phyloP scores from a whole-genome alignment of 1,284 basidiomycete genomes.

The Cutaneotrichosporon sp. region DNA sequence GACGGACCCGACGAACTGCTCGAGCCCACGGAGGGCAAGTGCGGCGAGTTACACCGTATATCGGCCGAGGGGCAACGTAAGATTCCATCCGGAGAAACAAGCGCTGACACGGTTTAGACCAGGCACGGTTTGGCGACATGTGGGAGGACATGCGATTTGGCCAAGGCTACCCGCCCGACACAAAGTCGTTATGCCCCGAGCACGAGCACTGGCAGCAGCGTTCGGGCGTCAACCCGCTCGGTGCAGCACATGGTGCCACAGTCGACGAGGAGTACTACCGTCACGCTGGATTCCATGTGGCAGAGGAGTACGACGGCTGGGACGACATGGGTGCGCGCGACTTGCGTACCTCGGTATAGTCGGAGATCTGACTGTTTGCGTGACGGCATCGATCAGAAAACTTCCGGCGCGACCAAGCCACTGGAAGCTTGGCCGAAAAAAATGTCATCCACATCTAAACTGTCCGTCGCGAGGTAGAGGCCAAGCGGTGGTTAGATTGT shows the following conservation, averaged over 20 bases:
- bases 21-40: slow-evolving; percentile 32
- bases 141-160: slow-evolving; percentile 39
- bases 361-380: too few relatives aligned
- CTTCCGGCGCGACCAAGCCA: too few relatives aligned
- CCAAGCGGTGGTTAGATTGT: too few relatives aligned
- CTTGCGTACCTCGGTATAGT: not conserved
- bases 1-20: slow-evolving; percentile 24
- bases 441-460: too few relatives aligned
- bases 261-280: slow-evolving; percentile 17
- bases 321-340: slow-evolving; percentile 7
- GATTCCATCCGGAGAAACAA: slow-evolving; percentile 9
- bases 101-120: slow-evolving; percentile 15
- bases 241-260: slow-evolving; percentile 17
- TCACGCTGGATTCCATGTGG: slow-evolving; percentile 14
- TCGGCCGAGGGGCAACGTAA: slow-evolving; percentile 34
- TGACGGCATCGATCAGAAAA: too few relatives aligned
- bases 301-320: slow-evolving; percentile 11
- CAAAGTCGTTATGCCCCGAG: slow-evolving; percentile 37
- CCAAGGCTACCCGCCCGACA: slow-evolving; percentile 30
- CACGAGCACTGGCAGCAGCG: slow-evolving; percentile 43
- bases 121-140: slow-evolving; percentile 30
- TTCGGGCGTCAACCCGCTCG: slow-evolving; percentile 32
- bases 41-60: slow-evolving; percentile 34
- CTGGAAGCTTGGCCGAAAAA: too few relatives aligned
- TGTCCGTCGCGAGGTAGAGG: too few relatives aligned